phyloP scores from a whole-genome alignment of 2,329 filamentous ascomycete species.

The Fonsecaea pedrosoi region DNA sequence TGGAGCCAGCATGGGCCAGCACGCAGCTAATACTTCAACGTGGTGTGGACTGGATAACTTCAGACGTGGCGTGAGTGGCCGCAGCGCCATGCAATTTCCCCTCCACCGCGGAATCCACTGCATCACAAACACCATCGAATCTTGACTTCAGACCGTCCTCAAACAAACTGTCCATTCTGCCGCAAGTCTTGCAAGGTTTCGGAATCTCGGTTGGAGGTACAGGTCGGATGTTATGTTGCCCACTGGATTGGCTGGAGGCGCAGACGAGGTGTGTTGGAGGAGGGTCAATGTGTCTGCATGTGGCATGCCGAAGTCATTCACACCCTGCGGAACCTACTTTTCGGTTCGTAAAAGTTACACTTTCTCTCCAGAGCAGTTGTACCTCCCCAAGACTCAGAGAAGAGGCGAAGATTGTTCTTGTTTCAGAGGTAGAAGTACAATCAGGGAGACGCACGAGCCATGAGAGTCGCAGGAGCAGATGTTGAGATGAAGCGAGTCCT shows the following conservation, averaged over 20 bases:
- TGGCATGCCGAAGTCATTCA: not conserved
- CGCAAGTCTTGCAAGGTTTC: conserved; percentile 13
- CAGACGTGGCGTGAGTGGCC: conserved; percentile 16
- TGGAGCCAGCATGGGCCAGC: not conserved
- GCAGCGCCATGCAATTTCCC: conserved; percentile 36
- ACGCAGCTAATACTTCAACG: not conserved
- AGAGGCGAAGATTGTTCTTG: conserved; percentile 9
- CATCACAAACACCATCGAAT: conserved; percentile 28
- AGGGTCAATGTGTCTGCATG: not conserved
- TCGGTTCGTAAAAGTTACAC: not conserved
- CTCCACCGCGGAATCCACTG: conserved; percentile 22
- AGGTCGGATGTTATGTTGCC: not conserved
- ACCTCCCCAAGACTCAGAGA: not conserved
- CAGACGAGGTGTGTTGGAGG: not conserved
- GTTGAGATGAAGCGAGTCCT: conserved; percentile 24
- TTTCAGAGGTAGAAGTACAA: conserved; percentile 28
- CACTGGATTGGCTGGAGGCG: not conserved
- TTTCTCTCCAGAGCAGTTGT: not conserved
- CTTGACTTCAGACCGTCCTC: conserved; percentile 24
- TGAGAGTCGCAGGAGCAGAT: conserved; percentile 21
- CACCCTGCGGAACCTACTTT: not conserved
- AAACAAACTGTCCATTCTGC: conserved; percentile 19
- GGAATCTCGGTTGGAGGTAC: conserved; percentile 17
- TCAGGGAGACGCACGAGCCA: not conserved
- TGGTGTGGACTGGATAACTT: conserved; percentile 5